These are phyloP conservation scores for Mycena chlorophos DNA, from an alignment of 768 basidiomycete genomes.

Conservation along the genomic window DNA sequence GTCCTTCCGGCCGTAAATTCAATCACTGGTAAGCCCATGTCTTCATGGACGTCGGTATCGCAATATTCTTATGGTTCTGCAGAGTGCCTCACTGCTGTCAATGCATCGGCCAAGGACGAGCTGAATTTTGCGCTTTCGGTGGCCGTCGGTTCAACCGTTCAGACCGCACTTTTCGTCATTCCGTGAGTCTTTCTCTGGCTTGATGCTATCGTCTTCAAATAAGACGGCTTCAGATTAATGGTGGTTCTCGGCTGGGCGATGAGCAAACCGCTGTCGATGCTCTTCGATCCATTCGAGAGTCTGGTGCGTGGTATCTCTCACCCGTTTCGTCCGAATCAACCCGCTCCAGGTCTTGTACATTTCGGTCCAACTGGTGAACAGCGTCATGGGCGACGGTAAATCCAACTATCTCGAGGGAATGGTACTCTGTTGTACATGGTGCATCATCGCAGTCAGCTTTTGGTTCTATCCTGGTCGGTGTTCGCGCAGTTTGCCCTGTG, in stretches of 20 bases:
- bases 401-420: constrained; percentile 92
- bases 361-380: constrained; percentile 79
- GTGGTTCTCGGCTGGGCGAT: constrained; percentile 80
- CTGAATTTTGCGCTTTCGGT: constrained; percentile 82
- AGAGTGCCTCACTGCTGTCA: constrained; percentile 90
- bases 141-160: constrained; percentile 78
- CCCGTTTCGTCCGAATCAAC: constrained; percentile 18
- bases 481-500: constrained; percentile 38
- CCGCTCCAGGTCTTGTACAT: constrained; percentile 43
- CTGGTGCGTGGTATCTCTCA: constrained; percentile 34
- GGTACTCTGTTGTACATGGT: constrained; percentile 59
- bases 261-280: constrained; percentile 72
- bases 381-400: constrained; percentile 81
- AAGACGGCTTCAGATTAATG: constrained; percentile 51
- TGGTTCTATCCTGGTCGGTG: constrained; percentile 1
- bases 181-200: constrained; percentile 40
- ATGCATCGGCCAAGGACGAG: constrained; percentile 84
- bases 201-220: neutral
- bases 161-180: constrained; percentile 72
- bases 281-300: constrained; percentile 89
- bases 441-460: neutral
- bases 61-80: constrained; percentile 7
- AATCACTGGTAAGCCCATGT: constrained; percentile 55
- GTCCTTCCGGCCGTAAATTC: constrained; percentile 83
- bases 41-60: neutral